Evolutionary conservation across 805 yeast species (phyloP), one percentile per base, ranked within the genome.

Genomic region (Kazachstania bromeliacearum): DNA sequence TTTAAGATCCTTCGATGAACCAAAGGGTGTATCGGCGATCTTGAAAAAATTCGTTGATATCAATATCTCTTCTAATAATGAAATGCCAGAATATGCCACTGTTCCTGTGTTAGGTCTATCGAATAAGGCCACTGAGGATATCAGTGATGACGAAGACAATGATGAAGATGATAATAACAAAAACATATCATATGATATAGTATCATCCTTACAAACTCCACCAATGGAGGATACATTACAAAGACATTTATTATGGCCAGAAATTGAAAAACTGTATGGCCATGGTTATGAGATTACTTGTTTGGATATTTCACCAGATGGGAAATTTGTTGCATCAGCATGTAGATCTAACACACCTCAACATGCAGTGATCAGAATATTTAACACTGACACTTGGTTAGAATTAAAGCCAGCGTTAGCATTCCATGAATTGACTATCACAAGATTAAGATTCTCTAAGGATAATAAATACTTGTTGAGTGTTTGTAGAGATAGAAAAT

Each of bases 231-330:
- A 89, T 50, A 83, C 84, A 42, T 64, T 92, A 19, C 97, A 92
- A 56, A 71, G 97, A 51, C 85, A 79, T 53, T 84, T 97, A 0
- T 64, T 92, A 36, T 92, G 94, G 80, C 98, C 98, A 0, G 99
- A 92, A 54, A 64, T 80, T 38, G 98, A 92, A 50, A 92, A 92
- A 56, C 60, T 92, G 30, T 92, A 92, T 52, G 99, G 99, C 0
- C 99, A 92, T 57, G 99, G 99, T 7, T 94, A 85, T 59, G 99
- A 94, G 56, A 76, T 88, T 26, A 75, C 85, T 0, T 71, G 89
- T 31, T 69, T 87, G 27, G 94, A 83, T 36, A 71, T 77, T 1
- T 74, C 85, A 7, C 75, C 79, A 4, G 77, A 72, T 47, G 71
- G 75, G 10, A 55, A 62, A 25, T 55, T 80, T 18, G 68, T 92